Evolutionary conservation across 2,329 filamentous ascomycete genomes (phyloP).

Genomic region (Aspergillus ochraceoroseus): DNA sequence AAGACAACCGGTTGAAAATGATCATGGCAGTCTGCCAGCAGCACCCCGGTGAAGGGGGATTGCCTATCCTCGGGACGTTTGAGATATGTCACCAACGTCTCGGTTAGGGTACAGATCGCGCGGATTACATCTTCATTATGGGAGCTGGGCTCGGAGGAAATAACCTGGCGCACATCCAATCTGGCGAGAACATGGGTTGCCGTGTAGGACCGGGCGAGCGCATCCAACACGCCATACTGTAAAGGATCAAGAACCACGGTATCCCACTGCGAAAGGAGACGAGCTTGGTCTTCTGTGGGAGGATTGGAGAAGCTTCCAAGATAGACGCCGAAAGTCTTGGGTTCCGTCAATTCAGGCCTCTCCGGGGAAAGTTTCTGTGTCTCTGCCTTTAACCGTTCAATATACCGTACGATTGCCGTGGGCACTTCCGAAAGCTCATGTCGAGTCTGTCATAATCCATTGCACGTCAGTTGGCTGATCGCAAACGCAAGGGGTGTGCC

Average conservation of each 20-base stretch:
- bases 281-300: conserved; percentile 25
- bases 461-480: no score
- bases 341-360: conserved; percentile 2
- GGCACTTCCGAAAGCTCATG: conserved; percentile 16
- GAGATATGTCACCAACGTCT: conserved; percentile 6
- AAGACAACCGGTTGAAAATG: conserved; percentile 26
- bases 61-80: conserved; percentile 2
- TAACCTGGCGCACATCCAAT: conserved; percentile 10
- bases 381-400: conserved; percentile 14
- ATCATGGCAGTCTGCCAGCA: conserved; percentile 33
- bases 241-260: conserved; percentile 35
- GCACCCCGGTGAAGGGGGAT: conserved; percentile 30
- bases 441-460: conserved; percentile 9
- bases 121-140: conserved; percentile 11
- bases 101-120: conserved; percentile 1
- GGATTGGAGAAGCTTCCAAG: conserved; percentile 31
- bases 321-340: conserved; percentile 32
- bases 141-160: conserved; percentile 4
- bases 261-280: conserved; percentile 34
- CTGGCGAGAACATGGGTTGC: conserved; percentile 11
- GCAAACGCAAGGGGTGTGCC: no score
- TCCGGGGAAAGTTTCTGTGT: conserved; percentile 4
- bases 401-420: conserved; percentile 8
- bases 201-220: conserved; percentile 14
- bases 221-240: conserved; percentile 27